Evolutionary conservation across 768 basidiomycete species (phyloP), one percentile per base, ranked within the genome.

Genomic region (Pisolithus albus): DNA sequence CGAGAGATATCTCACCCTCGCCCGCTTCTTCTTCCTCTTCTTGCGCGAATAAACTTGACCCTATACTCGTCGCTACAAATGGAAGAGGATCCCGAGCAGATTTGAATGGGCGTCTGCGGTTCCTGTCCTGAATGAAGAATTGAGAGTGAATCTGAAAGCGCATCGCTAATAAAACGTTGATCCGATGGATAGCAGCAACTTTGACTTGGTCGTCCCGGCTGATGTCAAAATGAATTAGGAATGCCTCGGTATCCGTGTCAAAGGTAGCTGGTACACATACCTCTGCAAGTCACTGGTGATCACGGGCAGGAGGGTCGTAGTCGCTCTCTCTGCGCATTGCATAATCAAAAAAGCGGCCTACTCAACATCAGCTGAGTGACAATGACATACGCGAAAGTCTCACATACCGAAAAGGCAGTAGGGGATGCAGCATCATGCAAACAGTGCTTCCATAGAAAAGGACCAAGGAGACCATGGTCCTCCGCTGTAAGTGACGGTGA

Each of bases 31-130:
- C 58, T 48, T 84, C 81, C 49, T 84, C 80, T 26, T 77, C 75
- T 24, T 71, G 73, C 2, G 84, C 71, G 57, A 80, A 87, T 9
- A 71, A 64, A 52, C 70, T 78, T 1, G 83, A 80, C 1, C 88
- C 88, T 42, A 88, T 82, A 56, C 89, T 86, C 0, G 85, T 86
- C 0, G 86, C 78, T 11, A 88, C 77, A 58, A 88, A 91, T 1
- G 83, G 71, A n/a, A 89, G 73, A 1, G 83, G 83, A 8, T 75
- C 78, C n/a, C 84, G 75, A n/a, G 82, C 76, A 16, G 82, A 63
- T 58, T 81, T 86, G 70, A 91, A 89, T 0, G 86, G 82, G 5
- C 76, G 64, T 21, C 85, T 77, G 57, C 80, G 81, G 0, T 68
- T 67, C 39, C 81, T 77, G 61, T 88, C 86, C 3, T 73, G 63